phyloP scores from a whole-genome alignment of 2,329 filamentous ascomycete species.

The Akanthomyces lecanii region DNA sequence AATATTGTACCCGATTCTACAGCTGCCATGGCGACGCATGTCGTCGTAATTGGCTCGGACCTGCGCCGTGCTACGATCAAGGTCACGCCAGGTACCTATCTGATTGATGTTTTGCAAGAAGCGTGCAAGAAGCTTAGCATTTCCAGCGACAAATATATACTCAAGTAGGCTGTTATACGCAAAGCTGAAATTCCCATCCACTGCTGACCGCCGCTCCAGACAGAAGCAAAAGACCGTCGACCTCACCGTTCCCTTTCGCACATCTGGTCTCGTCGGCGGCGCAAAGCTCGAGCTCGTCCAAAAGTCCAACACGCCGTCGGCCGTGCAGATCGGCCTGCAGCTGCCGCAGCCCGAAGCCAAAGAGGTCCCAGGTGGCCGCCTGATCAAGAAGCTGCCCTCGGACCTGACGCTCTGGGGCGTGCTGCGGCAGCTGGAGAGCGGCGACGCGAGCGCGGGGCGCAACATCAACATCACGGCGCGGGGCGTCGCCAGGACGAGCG shows the following conservation, averaged over 20 bases:
- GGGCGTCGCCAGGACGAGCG: constrained; percentile 61
- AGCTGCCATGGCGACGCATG: constrained; percentile 71
- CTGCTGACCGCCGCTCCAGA: constrained; percentile 38
- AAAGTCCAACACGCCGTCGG: constrained; percentile 77
- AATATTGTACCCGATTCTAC: neutral
- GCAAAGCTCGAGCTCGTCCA: constrained; percentile 91
- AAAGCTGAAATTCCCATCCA: neutral
- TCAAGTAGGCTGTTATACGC: constrained; percentile 60
- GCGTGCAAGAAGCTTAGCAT: constrained; percentile 80
- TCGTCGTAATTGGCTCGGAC: constrained; percentile 80
- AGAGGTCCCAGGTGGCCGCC: constrained; percentile 58
- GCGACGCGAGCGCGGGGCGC: constrained; percentile 54
- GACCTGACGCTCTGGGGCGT: constrained; percentile 86
- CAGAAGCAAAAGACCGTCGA: constrained; percentile 83
- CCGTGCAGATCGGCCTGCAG: constrained; percentile 85
- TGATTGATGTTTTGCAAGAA: constrained; percentile 82
- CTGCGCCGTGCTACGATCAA: constrained; percentile 76
- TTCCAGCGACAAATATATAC: constrained; percentile 65
- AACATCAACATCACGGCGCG: constrained; percentile 80
- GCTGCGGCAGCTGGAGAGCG: constrained; percentile 83
- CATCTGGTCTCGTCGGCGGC: constrained; percentile 76
- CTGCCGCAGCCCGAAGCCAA: constrained; percentile 68
- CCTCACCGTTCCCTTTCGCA: constrained; percentile 76
- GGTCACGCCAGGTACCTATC: constrained; percentile 72
- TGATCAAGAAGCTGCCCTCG: constrained; percentile 83